phyloP scores from a whole-genome alignment of 352 stramenopile species.

The Plasmopara muralis region DNA sequence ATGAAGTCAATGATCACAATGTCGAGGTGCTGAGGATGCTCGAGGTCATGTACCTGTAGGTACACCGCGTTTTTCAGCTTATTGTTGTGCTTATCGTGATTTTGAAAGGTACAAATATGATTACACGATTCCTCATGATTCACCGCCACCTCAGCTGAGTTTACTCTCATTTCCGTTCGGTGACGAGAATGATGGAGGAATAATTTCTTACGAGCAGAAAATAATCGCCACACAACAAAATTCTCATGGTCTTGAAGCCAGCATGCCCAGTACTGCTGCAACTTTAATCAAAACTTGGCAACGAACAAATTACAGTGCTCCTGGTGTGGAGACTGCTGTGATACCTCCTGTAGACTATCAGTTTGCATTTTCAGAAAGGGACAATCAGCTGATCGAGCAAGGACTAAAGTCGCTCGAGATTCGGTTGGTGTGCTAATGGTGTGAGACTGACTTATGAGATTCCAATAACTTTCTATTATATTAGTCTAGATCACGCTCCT shows the following conservation, averaged over 20 bases:
- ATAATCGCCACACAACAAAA: constrained; percentile 1
- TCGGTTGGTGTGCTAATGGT: constrained; percentile 23
- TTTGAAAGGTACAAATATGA: constrained; percentile 18
- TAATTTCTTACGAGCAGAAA: constrained; percentile 1
- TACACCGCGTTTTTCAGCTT: neutral
- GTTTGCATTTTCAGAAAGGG: constrained; percentile 36
- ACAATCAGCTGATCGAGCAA: constrained; percentile 39
- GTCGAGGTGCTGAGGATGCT: constrained; percentile 55
- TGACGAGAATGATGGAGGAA: neutral
- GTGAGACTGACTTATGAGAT: neutral
- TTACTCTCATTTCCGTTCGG: constrained; percentile 22
- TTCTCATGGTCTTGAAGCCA: constrained; percentile 2
- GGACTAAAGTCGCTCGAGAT: constrained; percentile 61
- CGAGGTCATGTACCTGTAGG: constrained; percentile 52
- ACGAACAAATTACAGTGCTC: constrained; percentile 4
- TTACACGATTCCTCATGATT: constrained; percentile 6
- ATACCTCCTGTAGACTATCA: constrained; percentile 47
- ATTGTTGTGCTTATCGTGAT: constrained; percentile 4
- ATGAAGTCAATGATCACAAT: constrained; percentile 44
- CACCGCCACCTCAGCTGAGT: constrained; percentile 9
- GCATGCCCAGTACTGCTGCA: neutral
- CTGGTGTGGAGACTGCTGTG: constrained; percentile 5
- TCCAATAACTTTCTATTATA: neutral
- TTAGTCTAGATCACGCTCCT: constrained; percentile 50
- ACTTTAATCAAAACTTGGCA: constrained; percentile 22